Evolutionary conservation across 257 asterid species (phyloP).

Genomic region (Solanum peruvianum): DNA sequence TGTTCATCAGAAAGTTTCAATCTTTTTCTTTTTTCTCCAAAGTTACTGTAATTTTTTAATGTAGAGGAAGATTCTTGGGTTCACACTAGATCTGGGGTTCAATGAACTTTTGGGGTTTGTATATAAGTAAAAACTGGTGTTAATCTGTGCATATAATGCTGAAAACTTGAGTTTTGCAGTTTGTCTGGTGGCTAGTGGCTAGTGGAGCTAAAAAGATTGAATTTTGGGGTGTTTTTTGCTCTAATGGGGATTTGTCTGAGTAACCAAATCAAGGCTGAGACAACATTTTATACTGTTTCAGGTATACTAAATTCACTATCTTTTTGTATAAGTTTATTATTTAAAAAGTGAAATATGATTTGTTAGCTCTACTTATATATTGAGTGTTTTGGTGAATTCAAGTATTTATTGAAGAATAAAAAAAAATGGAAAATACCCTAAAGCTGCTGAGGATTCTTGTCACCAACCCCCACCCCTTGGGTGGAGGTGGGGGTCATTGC

Average conservation of each 20-base stretch:
- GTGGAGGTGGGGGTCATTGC: not conserved
- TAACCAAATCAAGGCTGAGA: slow-evolving; percentile 76
- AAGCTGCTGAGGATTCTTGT: not conserved
- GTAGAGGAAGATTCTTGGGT: slow-evolving; percentile 5
- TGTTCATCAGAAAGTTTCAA: not conserved
- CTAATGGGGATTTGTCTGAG: slow-evolving; percentile 84
- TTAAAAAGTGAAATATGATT: not conserved
- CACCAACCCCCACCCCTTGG: not conserved
- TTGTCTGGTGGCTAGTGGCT: slow-evolving; percentile 7
- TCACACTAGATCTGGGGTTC: slow-evolving; percentile 45
- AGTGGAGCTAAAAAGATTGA: not conserved
- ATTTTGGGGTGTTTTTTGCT: not conserved
- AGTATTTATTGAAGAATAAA: not conserved
- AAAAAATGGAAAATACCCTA: not conserved
- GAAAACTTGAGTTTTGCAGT: slow-evolving; percentile 19
- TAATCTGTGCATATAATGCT: slow-evolving; percentile 1
- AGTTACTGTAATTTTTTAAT: not conserved
- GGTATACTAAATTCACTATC: slow-evolving; percentile 13
- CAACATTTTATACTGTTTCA: slow-evolving; percentile 39
- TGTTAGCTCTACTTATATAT: not conserved
- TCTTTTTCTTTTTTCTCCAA: not conserved
- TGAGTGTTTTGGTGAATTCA: not conserved
- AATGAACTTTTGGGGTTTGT: not conserved
- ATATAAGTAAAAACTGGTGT: not conserved
- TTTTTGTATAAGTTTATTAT: not conserved